Evolutionary conservation across 768 basidiomycete genomes (phyloP).

Genomic region (Gyrodon lividus): DNA sequence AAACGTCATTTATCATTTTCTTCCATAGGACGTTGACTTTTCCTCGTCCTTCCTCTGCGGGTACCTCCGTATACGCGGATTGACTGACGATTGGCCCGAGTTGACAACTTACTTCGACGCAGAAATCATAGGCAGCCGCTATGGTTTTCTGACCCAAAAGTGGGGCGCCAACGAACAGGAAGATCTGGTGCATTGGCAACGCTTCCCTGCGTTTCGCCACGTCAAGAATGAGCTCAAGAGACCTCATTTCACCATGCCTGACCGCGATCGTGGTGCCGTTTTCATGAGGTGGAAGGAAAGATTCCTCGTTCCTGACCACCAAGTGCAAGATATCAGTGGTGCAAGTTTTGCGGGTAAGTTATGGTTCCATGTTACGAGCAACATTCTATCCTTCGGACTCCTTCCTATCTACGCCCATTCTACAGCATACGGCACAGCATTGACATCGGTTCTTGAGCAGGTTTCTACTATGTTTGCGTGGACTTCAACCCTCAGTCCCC

Average conservation of each 20-base stretch:
- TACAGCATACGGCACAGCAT: constrained; percentile 17
- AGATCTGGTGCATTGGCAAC: constrained; percentile 92
- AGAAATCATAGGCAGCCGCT: constrained; percentile 87
- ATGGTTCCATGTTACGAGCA: constrained; percentile 1
- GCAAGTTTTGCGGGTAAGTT: constrained; percentile 89
- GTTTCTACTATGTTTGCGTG: constrained; percentile 94
- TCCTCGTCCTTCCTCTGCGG: constrained; percentile 83
- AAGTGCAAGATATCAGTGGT: constrained; percentile 90
- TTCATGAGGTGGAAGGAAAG: constrained; percentile 98
- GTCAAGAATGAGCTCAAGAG: constrained; percentile 76
- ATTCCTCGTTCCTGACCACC: constrained; percentile 93
- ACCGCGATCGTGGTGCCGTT: constrained; percentile 74
- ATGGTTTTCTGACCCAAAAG: constrained; percentile 87
- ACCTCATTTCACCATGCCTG: constrained; percentile 75
- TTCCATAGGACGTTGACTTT: constrained; percentile 81
- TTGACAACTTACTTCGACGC: constrained; percentile 97
- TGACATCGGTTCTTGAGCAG: constrained; percentile 36
- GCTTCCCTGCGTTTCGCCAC: constrained; percentile 88
- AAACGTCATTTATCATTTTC: constrained; percentile 4
- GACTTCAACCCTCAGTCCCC: constrained; percentile 75
- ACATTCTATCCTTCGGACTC: not conserved
- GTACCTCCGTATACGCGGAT: constrained; percentile 87
- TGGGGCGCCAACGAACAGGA: constrained; percentile 92
- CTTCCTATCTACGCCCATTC: not conserved
- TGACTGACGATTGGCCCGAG: constrained; percentile 94